Evolutionary conservation across 805 yeast genomes (phyloP).

Genomic region (Candida sakaeoensis): DNA sequence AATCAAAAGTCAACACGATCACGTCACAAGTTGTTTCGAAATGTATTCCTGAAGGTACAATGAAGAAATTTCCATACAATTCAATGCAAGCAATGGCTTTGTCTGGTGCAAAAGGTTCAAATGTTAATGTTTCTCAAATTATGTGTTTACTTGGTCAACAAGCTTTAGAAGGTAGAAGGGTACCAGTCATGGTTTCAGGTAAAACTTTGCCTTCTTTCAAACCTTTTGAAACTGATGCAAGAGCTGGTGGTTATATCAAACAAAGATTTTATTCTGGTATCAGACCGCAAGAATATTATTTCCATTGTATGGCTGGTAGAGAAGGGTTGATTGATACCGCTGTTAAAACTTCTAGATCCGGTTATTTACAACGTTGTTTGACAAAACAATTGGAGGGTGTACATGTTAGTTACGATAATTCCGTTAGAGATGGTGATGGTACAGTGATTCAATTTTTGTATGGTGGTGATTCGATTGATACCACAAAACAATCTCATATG

Average conservation of each 20-base stretch:
- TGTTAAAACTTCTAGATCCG: slow-evolving; percentile 96
- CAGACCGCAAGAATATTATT: slow-evolving; percentile 96
- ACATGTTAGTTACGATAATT: slow-evolving; percentile 87
- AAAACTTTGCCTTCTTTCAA: slow-evolving; percentile 95
- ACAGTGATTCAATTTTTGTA: slow-evolving; percentile 89
- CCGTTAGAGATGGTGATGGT: slow-evolving; percentile 95
- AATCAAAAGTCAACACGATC: slow-evolving; percentile 84
- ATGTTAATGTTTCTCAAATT: slow-evolving; percentile 96
- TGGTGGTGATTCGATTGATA: slow-evolving; percentile 97
- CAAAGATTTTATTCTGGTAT: slow-evolving; percentile 97
- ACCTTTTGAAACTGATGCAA: slow-evolving; percentile 93
- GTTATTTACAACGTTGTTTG: slow-evolving; percentile 96
- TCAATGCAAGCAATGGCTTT: slow-evolving; percentile 99
- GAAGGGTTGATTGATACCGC: slow-evolving; percentile 99
- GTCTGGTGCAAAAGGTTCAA: slow-evolving; percentile 99
- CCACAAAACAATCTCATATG: slow-evolving; percentile 91
- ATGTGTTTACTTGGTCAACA: slow-evolving; percentile 99
- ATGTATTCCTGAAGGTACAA: slow-evolving; percentile 95
- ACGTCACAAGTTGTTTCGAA: slow-evolving; percentile 92
- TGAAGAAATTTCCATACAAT: slow-evolving; percentile 92
- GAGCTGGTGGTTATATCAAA: slow-evolving; percentile 98
- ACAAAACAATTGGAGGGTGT: slow-evolving; percentile 98
- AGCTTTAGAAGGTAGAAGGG: slow-evolving; percentile 98
- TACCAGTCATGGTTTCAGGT: slow-evolving; percentile 98
- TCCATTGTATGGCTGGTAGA: slow-evolving; percentile 99